Evolutionary conservation across 352 stramenopile genomes (phyloP).

Genomic region (Globisporangium barbulae): DNA sequence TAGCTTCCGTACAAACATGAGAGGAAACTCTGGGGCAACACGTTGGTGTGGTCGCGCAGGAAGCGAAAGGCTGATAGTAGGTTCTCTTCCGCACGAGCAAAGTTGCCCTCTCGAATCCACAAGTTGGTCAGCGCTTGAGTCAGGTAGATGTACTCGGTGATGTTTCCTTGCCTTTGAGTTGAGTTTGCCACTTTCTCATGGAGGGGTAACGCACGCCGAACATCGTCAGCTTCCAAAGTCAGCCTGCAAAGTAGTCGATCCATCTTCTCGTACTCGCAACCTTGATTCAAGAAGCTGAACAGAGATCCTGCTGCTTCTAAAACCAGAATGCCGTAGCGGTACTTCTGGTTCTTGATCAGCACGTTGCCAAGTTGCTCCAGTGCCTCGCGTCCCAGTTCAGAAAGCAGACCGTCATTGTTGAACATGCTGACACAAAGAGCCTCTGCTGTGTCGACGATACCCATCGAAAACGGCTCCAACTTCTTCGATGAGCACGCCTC

Average conservation of each 20-base stretch:
- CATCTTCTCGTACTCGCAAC: slow-evolving; percentile 70
- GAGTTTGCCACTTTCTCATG: slow-evolving; percentile 77
- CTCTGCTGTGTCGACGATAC: slow-evolving; percentile 13
- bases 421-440: slow-evolving; percentile 57
- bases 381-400: slow-evolving; percentile 60
- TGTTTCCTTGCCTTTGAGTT: slow-evolving; percentile 71
- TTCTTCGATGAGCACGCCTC: slow-evolving; percentile 43
- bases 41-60: slow-evolving; percentile 60
- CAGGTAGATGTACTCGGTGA: slow-evolving; percentile 84
- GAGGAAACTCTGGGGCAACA: slow-evolving; percentile 64
- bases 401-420: slow-evolving; percentile 73
- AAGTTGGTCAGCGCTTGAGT: slow-evolving; percentile 76
- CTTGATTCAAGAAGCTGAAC: slow-evolving; percentile 69
- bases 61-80: slow-evolving; percentile 60
- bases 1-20: slow-evolving; percentile 47
- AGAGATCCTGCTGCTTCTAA: slow-evolving; percentile 64
- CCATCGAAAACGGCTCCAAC: slow-evolving; percentile 19
- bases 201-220: slow-evolving; percentile 64
- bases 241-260: slow-evolving; percentile 71
- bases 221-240: slow-evolving; percentile 73
- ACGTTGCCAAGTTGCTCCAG: slow-evolving; percentile 74
- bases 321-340: slow-evolving; percentile 78
- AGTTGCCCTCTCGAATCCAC: slow-evolving; percentile 77
- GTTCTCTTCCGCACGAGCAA: slow-evolving; percentile 68
- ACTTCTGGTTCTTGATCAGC: slow-evolving; percentile 85